Evolutionary conservation across 495 filamentous ascomycete genomes (phyloP).

Genomic region (Trichoderma virens): DNA sequence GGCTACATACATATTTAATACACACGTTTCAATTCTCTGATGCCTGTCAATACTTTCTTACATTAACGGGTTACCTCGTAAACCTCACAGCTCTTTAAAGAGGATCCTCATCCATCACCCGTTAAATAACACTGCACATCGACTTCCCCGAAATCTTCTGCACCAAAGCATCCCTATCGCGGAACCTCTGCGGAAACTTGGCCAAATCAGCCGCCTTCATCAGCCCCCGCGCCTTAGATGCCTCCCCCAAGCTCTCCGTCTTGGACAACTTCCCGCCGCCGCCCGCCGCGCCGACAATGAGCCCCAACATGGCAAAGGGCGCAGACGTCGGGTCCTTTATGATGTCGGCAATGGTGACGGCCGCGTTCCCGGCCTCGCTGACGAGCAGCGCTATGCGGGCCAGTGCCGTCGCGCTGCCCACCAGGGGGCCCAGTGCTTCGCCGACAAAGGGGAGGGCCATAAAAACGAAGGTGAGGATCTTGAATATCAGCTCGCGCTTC

Average conservation of each 20-base stretch:
- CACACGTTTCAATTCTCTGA: no score
- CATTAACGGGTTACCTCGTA: background rate
- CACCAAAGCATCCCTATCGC: slow-evolving; percentile 8
- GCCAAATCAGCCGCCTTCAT: slow-evolving; percentile 8
- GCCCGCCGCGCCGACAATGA: slow-evolving; percentile 12
- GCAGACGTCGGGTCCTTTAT: slow-evolving; percentile 16
- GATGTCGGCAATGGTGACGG: slow-evolving; percentile 17
- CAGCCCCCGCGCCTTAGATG: slow-evolving; percentile 24
- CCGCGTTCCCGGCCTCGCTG: slow-evolving; percentile 14
- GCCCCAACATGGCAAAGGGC: slow-evolving; percentile 16
- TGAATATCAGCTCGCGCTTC: slow-evolving; percentile 10
- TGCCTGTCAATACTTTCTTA: background rate
- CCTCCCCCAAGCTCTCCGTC: slow-evolving; percentile 9
- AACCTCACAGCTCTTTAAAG: background rate
- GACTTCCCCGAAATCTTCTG: slow-evolving; percentile 9
- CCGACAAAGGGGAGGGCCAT: slow-evolving; percentile 13
- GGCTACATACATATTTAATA: no score
- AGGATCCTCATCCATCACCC: background rate
- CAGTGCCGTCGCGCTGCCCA: slow-evolving; percentile 9
- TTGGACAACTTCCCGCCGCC: background rate
- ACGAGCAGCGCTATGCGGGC: slow-evolving; percentile 12
- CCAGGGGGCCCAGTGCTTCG: slow-evolving; percentile 9
- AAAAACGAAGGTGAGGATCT: slow-evolving; percentile 10
- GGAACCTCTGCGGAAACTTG: slow-evolving; percentile 10
- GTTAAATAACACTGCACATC: background rate